A percentile compares a stretch with the other conserved stretches of the same genome.
Conservation (phyloP, 345 rosid species). For the Salix purpurea region DNA sequence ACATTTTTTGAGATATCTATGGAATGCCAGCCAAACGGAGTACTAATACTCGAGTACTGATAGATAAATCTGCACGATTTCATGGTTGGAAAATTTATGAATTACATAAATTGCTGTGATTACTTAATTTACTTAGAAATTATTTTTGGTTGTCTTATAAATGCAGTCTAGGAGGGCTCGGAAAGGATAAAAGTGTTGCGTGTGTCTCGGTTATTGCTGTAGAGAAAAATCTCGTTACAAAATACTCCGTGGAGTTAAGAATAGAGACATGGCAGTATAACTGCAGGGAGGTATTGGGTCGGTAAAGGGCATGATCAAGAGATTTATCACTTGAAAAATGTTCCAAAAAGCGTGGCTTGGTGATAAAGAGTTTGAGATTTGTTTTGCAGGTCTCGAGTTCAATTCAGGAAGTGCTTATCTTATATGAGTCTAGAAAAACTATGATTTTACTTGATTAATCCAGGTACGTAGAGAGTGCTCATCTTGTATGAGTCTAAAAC, state of each 20-base stretch:
- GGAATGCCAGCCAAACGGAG: background rate
- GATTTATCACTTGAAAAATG: no score
- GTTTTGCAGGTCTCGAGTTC: rapidly evolving
- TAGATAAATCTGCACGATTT: no score
- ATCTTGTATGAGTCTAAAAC: no score
- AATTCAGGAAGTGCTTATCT: rapidly evolving
- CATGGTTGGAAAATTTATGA: no score
- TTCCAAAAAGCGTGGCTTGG: no score
- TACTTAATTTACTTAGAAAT: background rate
- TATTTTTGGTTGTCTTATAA: background rate
- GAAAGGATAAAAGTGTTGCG: slow-evolving; percentile 64
- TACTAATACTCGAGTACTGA: no score
- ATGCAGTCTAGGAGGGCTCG: slow-evolving; percentile 70
- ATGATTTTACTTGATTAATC: no score
- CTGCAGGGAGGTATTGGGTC: slow-evolving; percentile 69
- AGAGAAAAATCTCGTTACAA: slow-evolving; percentile 45
- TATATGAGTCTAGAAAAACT: no score
- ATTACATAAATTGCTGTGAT: background rate
- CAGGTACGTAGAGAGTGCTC: no score
- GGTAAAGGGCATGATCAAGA: slow-evolving; percentile 26
- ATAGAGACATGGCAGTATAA: slow-evolving; percentile 82
- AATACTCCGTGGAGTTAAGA: slow-evolving; percentile 65
- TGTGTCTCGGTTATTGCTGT: slow-evolving; percentile 69
- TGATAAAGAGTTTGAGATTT: no score
- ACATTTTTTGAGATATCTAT: background rate